A percentile compares a stretch with the other conserved stretches of the same genome.
Evolutionary conservation across 2,329 filamentous ascomycete genomes (phyloP).

Genomic region (Cyclaneusma minus): DNA sequence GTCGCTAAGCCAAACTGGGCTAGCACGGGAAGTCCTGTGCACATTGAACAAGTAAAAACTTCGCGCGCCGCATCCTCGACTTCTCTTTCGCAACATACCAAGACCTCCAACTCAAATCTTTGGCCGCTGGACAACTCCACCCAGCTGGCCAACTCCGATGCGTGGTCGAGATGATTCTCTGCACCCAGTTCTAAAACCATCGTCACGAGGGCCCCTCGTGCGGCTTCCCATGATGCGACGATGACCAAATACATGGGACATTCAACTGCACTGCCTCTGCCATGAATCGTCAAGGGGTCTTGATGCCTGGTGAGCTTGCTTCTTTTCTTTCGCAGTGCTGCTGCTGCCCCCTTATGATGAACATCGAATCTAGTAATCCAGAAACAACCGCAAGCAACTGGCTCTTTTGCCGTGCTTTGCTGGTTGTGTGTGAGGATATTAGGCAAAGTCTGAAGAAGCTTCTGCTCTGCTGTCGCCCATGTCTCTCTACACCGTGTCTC

Average conservation of each 20-base stretch:
- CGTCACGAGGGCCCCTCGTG: conserved; percentile 50
- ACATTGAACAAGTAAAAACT: conserved; percentile 1
- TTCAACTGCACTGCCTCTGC: too few relatives aligned
- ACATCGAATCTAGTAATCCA: too few relatives aligned
- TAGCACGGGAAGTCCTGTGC: conserved; percentile 1
- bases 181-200: conserved; percentile 66
- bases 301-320: too few relatives aligned
- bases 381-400: too few relatives aligned
- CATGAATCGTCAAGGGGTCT: too few relatives aligned
- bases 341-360: too few relatives aligned
- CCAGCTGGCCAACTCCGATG: conserved; percentile 56
- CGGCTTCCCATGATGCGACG: conserved; percentile 49
- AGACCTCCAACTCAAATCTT: conserved; percentile 67
- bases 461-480: too few relatives aligned
- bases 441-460: too few relatives aligned
- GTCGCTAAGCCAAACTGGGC: conserved; percentile 4
- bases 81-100: conserved; percentile 28
- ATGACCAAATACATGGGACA: conserved; percentile 54
- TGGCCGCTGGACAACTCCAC: conserved; percentile 41
- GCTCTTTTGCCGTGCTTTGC: too few relatives aligned
- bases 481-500: too few relatives aligned
- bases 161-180: conserved; percentile 49
- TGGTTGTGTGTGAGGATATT: too few relatives aligned
- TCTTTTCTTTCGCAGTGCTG: too few relatives aligned
- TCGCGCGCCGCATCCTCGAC: conserved; percentile 13